These are phyloP conservation scores for Ganoderma sinense DNA, from an alignment of 1,284 basidiomycete species.

Conservation along the genomic window DNA sequence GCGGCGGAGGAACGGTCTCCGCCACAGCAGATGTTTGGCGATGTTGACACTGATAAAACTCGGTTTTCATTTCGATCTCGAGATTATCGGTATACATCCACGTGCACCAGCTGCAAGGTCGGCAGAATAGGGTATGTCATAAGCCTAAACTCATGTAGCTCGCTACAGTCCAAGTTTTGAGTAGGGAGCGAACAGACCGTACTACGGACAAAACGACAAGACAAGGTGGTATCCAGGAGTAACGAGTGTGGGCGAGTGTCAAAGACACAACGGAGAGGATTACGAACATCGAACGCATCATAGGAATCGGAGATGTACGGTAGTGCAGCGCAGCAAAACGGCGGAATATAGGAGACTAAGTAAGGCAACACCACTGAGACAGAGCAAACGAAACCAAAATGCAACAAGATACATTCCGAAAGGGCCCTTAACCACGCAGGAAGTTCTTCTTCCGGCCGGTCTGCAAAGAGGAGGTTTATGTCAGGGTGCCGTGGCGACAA, in stretches of 20 bases:
- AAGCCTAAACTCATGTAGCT: conserved; percentile 34
- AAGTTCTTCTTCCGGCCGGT: conserved; percentile 80
- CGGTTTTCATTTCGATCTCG: conserved; percentile 4
- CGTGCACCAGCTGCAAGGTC: conserved; percentile 3
- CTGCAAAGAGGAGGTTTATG: conserved; percentile 38
- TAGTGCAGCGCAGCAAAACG: conserved; percentile 40
- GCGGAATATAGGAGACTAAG: conserved; percentile 40
- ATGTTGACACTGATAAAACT: conserved; percentile 30
- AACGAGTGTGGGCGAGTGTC: conserved; percentile 62
- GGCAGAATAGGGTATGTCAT: conserved; percentile 48
- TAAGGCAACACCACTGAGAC: conserved; percentile 43
- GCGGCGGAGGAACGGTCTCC: conserved; percentile 4
- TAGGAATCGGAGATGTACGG: conserved; percentile 53
- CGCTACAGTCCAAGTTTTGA: conserved; percentile 47
- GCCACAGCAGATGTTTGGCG: conserved; percentile 30
- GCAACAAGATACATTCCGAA: conserved; percentile 26
- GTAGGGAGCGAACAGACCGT: conserved; percentile 36
- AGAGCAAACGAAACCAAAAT: conserved; percentile 36
- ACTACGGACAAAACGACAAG: conserved; percentile 56
- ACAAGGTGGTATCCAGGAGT: conserved; percentile 65
- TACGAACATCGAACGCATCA: conserved; percentile 45
- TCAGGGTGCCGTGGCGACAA: conserved; percentile 2
- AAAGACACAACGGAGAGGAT: conserved; percentile 36
- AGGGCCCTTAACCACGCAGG: conserved; percentile 64
- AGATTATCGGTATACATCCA: background rate